Conservation (phyloP, 306 rosid genomes). For the Astragalus glycyphyllos region DNA sequence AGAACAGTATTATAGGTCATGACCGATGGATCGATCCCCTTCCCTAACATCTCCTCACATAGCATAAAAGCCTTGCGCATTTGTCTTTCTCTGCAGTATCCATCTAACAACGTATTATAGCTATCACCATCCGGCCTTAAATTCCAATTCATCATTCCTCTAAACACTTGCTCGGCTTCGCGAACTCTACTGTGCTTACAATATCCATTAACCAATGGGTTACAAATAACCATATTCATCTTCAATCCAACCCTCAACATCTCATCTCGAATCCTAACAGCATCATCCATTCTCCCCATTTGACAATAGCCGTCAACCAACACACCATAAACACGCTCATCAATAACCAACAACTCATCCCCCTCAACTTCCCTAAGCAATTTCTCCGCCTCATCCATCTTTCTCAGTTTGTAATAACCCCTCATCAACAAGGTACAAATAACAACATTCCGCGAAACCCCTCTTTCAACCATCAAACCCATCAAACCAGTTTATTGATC, state of each 20-base stretch:
- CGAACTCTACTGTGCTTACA: conserved; percentile 61
- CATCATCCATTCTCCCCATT: conserved; percentile 70
- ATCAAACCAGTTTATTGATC: too few relatives aligned
- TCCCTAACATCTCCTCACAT: conserved; percentile 65
- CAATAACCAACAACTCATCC: conserved; percentile 54
- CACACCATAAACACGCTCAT: conserved; percentile 70
- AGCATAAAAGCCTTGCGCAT: conserved; percentile 50
- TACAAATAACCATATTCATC: conserved; percentile 70
- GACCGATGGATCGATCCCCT: conserved; percentile 61
- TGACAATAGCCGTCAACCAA: conserved; percentile 74
- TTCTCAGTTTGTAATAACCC: conserved; percentile 62
- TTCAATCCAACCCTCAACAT: conserved; percentile 65
- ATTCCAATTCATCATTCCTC: conserved; percentile 59
- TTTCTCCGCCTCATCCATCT: conserved; percentile 71
- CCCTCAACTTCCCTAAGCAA: conserved; percentile 56
- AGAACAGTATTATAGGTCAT: conserved; percentile 77
- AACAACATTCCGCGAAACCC: conserved; percentile 59
- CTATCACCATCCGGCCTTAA: conserved; percentile 51
- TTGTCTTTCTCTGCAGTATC: conserved; percentile 52
- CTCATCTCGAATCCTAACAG: conserved; percentile 71
- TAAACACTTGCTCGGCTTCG: conserved; percentile 59
- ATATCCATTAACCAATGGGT: conserved; percentile 75
- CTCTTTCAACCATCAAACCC: conserved; percentile 61
- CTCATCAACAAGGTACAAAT: conserved; percentile 69
- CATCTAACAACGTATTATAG: conserved; percentile 53